A percentile compares a stretch with the other conserved stretches of the same genome.
These are phyloP conservation scores for Fraxinus sp. DNA, from an alignment of 305 asterid genomes.

Conservation along the genomic window DNA sequence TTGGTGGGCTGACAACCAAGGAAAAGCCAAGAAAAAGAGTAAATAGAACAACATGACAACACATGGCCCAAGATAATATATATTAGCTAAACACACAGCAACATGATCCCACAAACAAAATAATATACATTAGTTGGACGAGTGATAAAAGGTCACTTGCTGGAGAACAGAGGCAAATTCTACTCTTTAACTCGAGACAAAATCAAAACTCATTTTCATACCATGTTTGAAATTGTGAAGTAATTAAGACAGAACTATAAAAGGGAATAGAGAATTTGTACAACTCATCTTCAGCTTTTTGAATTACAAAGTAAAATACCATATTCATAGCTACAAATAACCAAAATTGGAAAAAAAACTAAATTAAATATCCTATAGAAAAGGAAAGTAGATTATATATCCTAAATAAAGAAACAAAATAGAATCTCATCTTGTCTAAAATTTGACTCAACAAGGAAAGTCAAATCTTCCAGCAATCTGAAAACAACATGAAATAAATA, in stretches of 20 bases:
- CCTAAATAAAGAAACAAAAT: neutral
- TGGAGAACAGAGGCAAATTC: neutral
- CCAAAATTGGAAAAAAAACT: neutral
- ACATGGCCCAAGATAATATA: neutral
- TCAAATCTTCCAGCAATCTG: neutral
- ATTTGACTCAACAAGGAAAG: neutral
- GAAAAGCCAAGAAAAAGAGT: neutral
- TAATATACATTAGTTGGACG: neutral
- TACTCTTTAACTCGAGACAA: neutral
- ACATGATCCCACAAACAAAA: neutral
- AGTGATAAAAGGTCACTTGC: neutral
- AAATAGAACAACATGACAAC: neutral
- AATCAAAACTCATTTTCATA: neutral
- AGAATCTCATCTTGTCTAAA: neutral
- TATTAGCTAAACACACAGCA: neutral
- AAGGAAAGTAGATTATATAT: neutral
- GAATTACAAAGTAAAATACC: neutral
- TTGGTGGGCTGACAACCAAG: neutral
- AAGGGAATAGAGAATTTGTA: neutral
- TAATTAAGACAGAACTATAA: neutral
- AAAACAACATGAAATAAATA: neutral
- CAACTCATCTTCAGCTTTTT: neutral
- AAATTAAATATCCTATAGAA: neutral
- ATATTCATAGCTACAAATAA: neutral
- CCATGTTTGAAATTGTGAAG: neutral